Base-by-base conservation (phyloP, 768 basidiomycete species). In the Mycena floridula region DNA sequence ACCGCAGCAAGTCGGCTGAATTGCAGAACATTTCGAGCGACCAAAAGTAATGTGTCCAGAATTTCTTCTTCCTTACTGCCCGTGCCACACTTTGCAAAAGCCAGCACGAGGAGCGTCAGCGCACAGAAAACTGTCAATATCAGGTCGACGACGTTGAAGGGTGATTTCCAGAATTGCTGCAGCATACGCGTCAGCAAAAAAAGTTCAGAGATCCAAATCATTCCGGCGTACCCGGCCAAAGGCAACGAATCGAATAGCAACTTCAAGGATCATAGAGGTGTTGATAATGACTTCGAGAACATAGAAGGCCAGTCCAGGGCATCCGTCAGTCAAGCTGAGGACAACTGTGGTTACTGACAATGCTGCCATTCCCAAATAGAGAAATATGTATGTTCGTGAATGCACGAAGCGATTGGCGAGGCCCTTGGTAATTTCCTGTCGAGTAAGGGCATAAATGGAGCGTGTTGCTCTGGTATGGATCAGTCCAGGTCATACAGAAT, bases 161-260 rank as follows among this genome's bases (percentile, higher is more conserved):
- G 82, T n/a, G 89, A 89, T 60, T 79, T 87, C 90, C 90, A 94
- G 70, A 96, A 96, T 90, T 92, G 88, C 92, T 94, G 59, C 30
- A 43, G 46, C 16, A 39, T 9, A 40, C 11, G 28, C 18, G 42
- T 15, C 30, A 27, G 5, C 23, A 46, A 43, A 6, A 48, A 13
- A 25, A 22, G 21, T 18, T 24, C 36, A 25, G 9, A 36, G n/a
- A 11, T 53, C 32, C 32, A 13, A 37, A 22, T 21, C 13, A 2
- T 7, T 22, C 24, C 30, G 13, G 70, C 89, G 57, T 56, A 98
- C 95, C 63, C 80, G 77, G 49, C 95, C 95, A 56, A 96, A 88
- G 2, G 96, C 96, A 46, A 97, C 71, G 59, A 97, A 85, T 30
- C 96, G 81, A 47, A 95, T 87, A 1, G 73, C 75, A 15, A 99